Evolutionary conservation across 495 filamentous ascomycete genomes (phyloP).

Genomic region (Bombardia bombarda): DNA sequence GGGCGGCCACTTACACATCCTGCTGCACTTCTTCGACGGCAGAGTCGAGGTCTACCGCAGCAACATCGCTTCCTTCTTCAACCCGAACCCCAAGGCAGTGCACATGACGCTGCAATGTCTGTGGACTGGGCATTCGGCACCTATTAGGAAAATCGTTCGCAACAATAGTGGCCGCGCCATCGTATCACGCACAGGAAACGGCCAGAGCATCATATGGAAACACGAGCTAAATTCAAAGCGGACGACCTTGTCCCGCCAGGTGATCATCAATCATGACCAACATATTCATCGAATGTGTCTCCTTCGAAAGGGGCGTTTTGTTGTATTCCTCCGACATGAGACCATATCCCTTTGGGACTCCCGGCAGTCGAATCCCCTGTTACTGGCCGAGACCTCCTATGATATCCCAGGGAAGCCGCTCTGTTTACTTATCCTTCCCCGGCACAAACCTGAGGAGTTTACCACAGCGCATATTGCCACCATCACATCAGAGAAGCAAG

Average conservation of each 20-base stretch:
- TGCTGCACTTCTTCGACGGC: slow-evolving; percentile 84
- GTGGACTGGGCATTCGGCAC: slow-evolving; percentile 79
- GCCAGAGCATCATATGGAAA: slow-evolving; percentile 78
- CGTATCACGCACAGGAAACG: slow-evolving; percentile 69
- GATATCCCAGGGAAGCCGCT: slow-evolving; percentile 62
- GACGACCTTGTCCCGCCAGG: slow-evolving; percentile 56
- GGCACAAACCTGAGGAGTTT: slow-evolving; percentile 44
- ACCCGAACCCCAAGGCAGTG: slow-evolving; percentile 59
- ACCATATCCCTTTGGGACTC: slow-evolving; percentile 77
- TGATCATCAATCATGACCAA: slow-evolving; percentile 56
- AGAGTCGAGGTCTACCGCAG: slow-evolving; percentile 73
- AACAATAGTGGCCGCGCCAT: slow-evolving; percentile 73
- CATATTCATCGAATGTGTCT: slow-evolving; percentile 81
- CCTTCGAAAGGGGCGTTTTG: slow-evolving; percentile 63
- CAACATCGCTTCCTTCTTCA: slow-evolving; percentile 72
- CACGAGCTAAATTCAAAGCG: slow-evolving; percentile 42
- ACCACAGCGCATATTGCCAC: slow-evolving; percentile 65
- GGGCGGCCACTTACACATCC: slow-evolving; percentile 58
- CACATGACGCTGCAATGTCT: slow-evolving; percentile 51
- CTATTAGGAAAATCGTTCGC: slow-evolving; percentile 77
- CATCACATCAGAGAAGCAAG: slow-evolving; percentile 72
- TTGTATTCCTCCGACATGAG: slow-evolving; percentile 74
- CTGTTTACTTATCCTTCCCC: slow-evolving; percentile 72
- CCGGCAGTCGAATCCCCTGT: slow-evolving; percentile 43
- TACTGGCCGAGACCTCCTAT: slow-evolving; percentile 53